A percentile compares a stretch with the other conserved stretches of the same genome.
phyloP scores from a whole-genome alignment of 2,329 filamentous ascomycete species.

The Xylariaceae sp. region DNA sequence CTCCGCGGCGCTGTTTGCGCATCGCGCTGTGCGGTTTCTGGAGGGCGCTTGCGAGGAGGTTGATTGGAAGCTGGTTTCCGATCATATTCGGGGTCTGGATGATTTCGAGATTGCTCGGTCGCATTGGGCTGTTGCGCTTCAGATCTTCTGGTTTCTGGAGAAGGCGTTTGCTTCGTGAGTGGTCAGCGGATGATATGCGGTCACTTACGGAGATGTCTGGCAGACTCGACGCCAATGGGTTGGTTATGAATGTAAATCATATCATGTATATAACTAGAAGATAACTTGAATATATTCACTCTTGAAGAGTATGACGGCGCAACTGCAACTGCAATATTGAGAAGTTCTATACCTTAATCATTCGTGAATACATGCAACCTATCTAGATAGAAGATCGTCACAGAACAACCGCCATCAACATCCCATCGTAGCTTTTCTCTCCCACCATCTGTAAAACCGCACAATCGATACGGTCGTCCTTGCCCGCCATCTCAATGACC shows the following conservation, averaged over 20 bases:
- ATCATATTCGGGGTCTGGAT: not conserved
- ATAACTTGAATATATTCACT: not conserved
- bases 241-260: not conserved
- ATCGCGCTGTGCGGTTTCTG: slow-evolving; percentile 5
- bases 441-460: slow-evolving; percentile 21
- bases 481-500: slow-evolving; percentile 19
- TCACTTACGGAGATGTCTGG: not conserved
- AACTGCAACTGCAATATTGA: not conserved
- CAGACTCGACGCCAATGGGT: not conserved
- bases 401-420: slow-evolving; percentile 20
- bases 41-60: not conserved
- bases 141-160: slow-evolving; percentile 16
- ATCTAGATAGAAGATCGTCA: not conserved
- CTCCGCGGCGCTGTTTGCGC: slow-evolving; percentile 11
- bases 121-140: slow-evolving; percentile 8
- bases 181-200: not conserved
- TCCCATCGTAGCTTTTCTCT: slow-evolving; percentile 22
- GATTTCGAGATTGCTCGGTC: not conserved
- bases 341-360: not conserved
- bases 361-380: not conserved
- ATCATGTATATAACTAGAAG: not conserved
- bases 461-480: slow-evolving; percentile 15
- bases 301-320: not conserved
- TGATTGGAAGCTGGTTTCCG: slow-evolving; percentile 1
- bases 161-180: not conserved